A percentile compares a stretch with the other conserved stretches of the same genome.
Evolutionary conservation across 805 yeast genomes (phyloP).

Genomic region (Candida odintsovae): DNA sequence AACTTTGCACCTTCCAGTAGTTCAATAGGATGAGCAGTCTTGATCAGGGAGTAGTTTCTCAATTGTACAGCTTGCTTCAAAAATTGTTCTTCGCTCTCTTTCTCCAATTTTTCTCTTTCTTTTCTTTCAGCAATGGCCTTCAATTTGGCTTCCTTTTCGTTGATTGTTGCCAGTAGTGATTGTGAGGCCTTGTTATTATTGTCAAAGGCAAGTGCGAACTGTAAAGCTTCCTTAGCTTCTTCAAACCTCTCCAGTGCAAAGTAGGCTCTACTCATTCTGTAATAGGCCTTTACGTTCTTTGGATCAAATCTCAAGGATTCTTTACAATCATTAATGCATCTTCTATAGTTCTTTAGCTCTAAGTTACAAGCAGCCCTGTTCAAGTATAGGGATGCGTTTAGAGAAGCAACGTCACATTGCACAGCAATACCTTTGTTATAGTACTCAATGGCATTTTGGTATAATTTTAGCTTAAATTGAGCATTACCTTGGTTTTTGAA

Average conservation of each 20-base stretch:
- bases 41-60: conserved; percentile 48
- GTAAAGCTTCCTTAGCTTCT: conserved; percentile 63
- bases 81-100: conserved; percentile 35
- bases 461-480: conserved; percentile 64
- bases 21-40: conserved; percentile 50
- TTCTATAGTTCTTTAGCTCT: conserved; percentile 77
- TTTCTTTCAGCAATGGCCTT: conserved; percentile 26
- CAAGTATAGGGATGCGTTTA: conserved; percentile 59
- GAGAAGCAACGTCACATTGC: conserved; percentile 47
- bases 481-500: conserved; percentile 94
- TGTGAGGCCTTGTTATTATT: conserved; percentile 51
- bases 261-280: conserved; percentile 78
- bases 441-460: conserved; percentile 66
- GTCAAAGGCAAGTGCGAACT: conserved; percentile 62
- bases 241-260: conserved; percentile 58
- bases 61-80: conserved; percentile 55
- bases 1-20: conserved; percentile 47
- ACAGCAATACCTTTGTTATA: conserved; percentile 79
- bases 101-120: conserved; percentile 30
- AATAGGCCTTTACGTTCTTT: conserved; percentile 76
- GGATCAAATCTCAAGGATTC: conserved; percentile 62
- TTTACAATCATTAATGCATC: conserved; percentile 82
- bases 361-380: conserved; percentile 92
- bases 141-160: conserved; percentile 30
- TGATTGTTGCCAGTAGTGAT: conserved; percentile 37